Base-by-base conservation (phyloP, 176 grass and related monocot genomes). In the Olyra latifolia region DNA sequence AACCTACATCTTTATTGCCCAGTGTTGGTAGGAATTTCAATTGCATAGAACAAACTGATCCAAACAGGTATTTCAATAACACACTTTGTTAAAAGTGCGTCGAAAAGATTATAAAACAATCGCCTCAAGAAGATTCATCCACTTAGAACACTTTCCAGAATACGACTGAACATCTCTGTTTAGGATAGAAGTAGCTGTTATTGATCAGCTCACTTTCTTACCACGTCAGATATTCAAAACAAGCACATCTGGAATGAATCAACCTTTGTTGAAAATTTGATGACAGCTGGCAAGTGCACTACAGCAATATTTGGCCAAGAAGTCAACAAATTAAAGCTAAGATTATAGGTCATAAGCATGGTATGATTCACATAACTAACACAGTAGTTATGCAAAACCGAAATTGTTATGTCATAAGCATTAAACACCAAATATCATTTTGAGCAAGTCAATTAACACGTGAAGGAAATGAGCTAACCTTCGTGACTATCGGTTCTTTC, bases 221-320 rank as follows among this genome's bases (percentile, higher is more conserved):
- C 22, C 7, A 47, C 27, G 19, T 43, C 46, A 30, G 12, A 4
- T 27, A 14, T 27, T 28, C 58, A 24, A 17, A 17, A 49, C 10
- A 48, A 25, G 47, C 23, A 10, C 8, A 49, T 7, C 3, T 4
- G 23, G 19, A 10, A 71, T 7, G 17, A 17, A 45, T 25, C n/a
- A 79, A 44, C 9, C 47, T 19, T 73, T 78, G 40, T 23, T 83
- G 46, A 35, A 81, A 42, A 45, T 76, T 57, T 39, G 72, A 28
- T 23, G 65, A 65, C 47, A 86, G 47, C 24, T 41, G 73, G 47
- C 30, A 80, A 44, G 27, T 38, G 9, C 19, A 35, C 12, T n/a
- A 22, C 46, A 60, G 12, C 69, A 52, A 72, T 12, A 76, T 24
- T 20, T 30, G 41, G 41, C 42, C 40, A 62, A 16, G 8, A 76